A percentile compares a stretch with the other conserved stretches of the same genome.
Conservation (phyloP, 371 early-diverging fungal species). For the Mortierella polycephala region DNA sequence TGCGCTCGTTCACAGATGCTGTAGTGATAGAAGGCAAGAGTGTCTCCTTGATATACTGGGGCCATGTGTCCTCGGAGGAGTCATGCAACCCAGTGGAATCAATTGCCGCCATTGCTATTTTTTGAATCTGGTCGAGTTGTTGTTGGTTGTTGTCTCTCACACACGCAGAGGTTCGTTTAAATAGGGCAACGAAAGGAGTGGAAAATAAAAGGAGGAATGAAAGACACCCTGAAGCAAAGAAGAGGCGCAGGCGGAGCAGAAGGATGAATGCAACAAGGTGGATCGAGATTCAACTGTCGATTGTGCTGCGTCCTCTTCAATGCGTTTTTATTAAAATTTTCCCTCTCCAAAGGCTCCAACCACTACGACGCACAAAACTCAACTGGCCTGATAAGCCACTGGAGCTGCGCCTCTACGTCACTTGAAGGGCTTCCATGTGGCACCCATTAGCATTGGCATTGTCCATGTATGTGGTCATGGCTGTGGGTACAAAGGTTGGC, state of each 20-base stretch:
- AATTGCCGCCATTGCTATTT: conserved; percentile 30
- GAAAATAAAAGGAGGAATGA: conserved; percentile 3
- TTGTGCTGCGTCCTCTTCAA: conserved; percentile 17
- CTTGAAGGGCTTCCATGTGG: too few species aligned
- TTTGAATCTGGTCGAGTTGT: neutral
- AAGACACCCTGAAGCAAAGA: conserved; percentile 3
- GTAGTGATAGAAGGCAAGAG: conserved; percentile 62
- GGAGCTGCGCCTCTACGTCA: too few species aligned
- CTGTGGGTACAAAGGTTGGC: too few species aligned
- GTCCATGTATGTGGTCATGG: too few species aligned
- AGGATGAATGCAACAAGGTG: conserved; percentile 3
- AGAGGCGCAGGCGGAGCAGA: neutral
- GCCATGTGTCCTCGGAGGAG: conserved; percentile 65
- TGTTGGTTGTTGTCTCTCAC: too few species aligned
- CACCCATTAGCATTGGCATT: too few species aligned
- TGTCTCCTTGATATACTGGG: conserved; percentile 65
- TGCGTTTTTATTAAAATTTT: conserved; percentile 7
- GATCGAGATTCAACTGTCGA: conserved; percentile 6
- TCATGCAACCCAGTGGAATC: conserved; percentile 48
- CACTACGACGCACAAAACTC: neutral
- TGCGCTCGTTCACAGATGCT: conserved; percentile 62
- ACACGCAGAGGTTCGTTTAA: too few species aligned
- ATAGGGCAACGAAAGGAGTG: neutral
- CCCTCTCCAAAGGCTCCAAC: conserved; percentile 26
- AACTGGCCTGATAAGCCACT: neutral